Evolutionary conservation across 495 filamentous ascomycete species (phyloP), one percentile per base, ranked within the genome.

Genomic region (Parmelia sp.): DNA sequence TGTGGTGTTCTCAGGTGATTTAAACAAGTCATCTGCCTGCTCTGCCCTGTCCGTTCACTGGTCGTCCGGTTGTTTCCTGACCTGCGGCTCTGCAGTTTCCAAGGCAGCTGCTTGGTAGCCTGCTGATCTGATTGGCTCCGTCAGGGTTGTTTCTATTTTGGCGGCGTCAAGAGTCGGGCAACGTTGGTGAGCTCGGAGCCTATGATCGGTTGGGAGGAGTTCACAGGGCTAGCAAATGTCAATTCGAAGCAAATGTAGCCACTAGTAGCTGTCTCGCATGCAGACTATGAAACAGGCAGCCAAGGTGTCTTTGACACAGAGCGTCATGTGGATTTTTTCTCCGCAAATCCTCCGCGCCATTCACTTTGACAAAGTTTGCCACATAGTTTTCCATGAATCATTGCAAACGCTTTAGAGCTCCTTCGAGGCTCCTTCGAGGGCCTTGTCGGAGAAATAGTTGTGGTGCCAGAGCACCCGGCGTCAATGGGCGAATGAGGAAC

Each of bases 11-110:
- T 57, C 37, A 37, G 23, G 35, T 58, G 42, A 60, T 59, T 31
- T 45, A 25, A n/a, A 36, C 39, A 42, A 44, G 60, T 66, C 65
- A 62, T 45, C 65, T 66, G 60, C 60, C 60, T 57, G 29, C 45
- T 61, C 36, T 36, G 51, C 49, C n/a, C n/a, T n/a, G n/a, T n/a
- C n/a, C 47, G 27, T 27, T 55, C 33, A 65, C 25, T 42, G 35
- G 49, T 57, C 49, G 5, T 55, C n/a, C n/a, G n/a, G n/a, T 25
- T 35, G 47, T 33, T 56, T 36, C 61, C 42, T 55, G 29, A 4
- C 8, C 35, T 66, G 60, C 31, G 60, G 55, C 44, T 59, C 65
- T 33, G 44, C 45, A 49, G 31, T 36, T n/a, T n/a, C 37, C 49
- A 42, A 56, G 51, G 37, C 47, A 49, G 47, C 61, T 12, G 51